phyloP scores from a whole-genome alignment of 768 basidiomycete genomes.

The Rhizopogon roseolus region DNA sequence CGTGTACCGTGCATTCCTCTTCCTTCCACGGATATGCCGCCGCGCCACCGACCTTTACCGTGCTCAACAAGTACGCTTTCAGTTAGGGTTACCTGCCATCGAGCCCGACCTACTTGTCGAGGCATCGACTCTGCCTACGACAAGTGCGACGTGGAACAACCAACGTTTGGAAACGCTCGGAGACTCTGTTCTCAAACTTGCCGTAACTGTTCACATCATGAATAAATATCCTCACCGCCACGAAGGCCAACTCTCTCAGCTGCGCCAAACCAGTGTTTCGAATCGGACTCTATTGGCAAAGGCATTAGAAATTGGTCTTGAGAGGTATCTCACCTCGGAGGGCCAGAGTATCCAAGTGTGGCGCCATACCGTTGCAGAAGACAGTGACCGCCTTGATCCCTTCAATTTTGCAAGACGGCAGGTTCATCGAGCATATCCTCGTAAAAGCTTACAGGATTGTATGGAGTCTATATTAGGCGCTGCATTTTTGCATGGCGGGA shows the following conservation, averaged over 20 bases:
- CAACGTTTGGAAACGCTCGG: slow-evolving; percentile 87
- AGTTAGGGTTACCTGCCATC: slow-evolving; percentile 61
- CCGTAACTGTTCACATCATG: slow-evolving; percentile 70
- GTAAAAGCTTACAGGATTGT: slow-evolving; percentile 78
- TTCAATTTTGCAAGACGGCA: slow-evolving; percentile 20
- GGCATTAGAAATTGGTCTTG: slow-evolving; percentile 60
- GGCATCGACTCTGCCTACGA: slow-evolving; percentile 71
- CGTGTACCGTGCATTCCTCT: slow-evolving; percentile 45
- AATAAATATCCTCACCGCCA: slow-evolving; percentile 73
- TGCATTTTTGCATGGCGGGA: slow-evolving; percentile 67
- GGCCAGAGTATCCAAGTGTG: slow-evolving; percentile 48
- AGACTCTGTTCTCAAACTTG: slow-evolving; percentile 76
- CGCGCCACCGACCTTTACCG: slow-evolving; percentile 66
- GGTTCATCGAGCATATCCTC: slow-evolving; percentile 48
- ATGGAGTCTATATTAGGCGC: slow-evolving; percentile 86
- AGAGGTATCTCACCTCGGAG: slow-evolving; percentile 62
- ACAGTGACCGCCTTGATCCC: slow-evolving; percentile 30
- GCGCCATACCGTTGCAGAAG: slow-evolving; percentile 44
- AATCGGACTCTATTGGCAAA: slow-evolving; percentile 68
- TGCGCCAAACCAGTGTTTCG: slow-evolving; percentile 62
- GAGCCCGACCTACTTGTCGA: slow-evolving; percentile 55
- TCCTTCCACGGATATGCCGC: slow-evolving; percentile 64
- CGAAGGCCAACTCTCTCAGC: slow-evolving; percentile 73
- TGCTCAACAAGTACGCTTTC: slow-evolving; percentile 41
- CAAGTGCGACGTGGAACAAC: slow-evolving; percentile 64